Conservation (phyloP, 2,329 filamentous ascomycete species). For the Leptographium wingfieldii region DNA sequence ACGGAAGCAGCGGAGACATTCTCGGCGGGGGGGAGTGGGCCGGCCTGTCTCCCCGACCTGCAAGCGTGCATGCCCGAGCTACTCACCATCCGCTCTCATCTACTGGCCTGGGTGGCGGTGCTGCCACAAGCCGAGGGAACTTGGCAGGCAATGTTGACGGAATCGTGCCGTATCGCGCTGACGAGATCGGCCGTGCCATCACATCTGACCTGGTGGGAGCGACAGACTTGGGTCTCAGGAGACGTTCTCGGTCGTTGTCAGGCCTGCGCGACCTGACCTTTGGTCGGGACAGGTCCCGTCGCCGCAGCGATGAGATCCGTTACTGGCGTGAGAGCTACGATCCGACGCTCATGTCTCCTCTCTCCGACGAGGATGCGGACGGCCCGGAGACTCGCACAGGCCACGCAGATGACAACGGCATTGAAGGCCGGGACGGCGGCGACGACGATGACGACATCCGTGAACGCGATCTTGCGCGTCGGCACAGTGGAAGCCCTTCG, state of each 20-base stretch:
- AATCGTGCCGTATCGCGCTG: constrained; percentile 24
- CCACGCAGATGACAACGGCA: constrained; percentile 15
- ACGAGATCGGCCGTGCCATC: constrained; percentile 50
- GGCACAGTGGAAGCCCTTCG: not conserved
- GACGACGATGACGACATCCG: constrained; percentile 5
- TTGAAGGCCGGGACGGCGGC: constrained; percentile 9
- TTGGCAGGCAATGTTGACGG: not conserved
- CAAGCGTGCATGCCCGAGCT: constrained; percentile 43
- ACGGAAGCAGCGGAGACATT: constrained; percentile 12
- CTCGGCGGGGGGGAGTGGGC: constrained; percentile 29
- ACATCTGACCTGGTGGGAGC: constrained; percentile 34
- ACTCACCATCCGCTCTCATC: constrained; percentile 23
- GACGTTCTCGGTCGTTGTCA: constrained; percentile 48
- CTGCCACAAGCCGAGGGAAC: not conserved
- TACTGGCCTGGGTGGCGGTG: not conserved
- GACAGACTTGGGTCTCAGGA: constrained; percentile 26
- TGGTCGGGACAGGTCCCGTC: constrained; percentile 24
- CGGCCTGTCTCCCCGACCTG: constrained; percentile 48
- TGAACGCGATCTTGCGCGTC: not conserved
- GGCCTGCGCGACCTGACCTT: constrained; percentile 33
- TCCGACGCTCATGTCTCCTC: constrained; percentile 34
- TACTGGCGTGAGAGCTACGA: constrained; percentile 52
- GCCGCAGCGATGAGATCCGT: constrained; percentile 50
- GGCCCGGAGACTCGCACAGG: not conserved
- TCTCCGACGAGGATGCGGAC: constrained; percentile 20